Evolutionary conservation across 2,329 filamentous ascomycete genomes (phyloP).

Genomic region (Colletotrichum neosansevieriae): DNA sequence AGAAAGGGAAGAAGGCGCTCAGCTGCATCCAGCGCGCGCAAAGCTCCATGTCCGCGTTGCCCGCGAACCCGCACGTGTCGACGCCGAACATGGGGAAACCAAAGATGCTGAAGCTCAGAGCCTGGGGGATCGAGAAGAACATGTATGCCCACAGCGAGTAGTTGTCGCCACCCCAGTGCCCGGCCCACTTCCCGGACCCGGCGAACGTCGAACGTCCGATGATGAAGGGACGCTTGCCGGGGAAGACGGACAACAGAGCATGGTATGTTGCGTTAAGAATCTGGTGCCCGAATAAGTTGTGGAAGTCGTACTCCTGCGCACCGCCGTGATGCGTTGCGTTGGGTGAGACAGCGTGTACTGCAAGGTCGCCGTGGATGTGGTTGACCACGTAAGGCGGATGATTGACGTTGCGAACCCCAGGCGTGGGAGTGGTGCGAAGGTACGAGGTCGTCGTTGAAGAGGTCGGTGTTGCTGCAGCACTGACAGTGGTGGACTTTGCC

Average conservation of each 20-base stretch:
- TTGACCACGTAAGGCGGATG: conserved; percentile 83
- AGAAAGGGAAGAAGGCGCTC: conserved; percentile 81
- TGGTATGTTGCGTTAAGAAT: conserved; percentile 83
- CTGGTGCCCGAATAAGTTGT: conserved; percentile 82
- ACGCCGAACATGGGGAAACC: conserved; percentile 83
- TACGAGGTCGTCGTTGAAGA: conserved; percentile 50
- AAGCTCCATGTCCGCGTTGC: conserved; percentile 75
- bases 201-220: conserved; percentile 86
- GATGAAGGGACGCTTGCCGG: conserved; percentile 82
- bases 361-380: conserved; percentile 78
- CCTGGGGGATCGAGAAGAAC: conserved; percentile 82
- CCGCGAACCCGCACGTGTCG: conserved; percentile 78
- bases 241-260: conserved; percentile 73
- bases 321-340: conserved; percentile 84
- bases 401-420: conserved; percentile 75
- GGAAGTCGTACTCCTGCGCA: conserved; percentile 82
- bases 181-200: conserved; percentile 79
- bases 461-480: conserved; percentile 41
- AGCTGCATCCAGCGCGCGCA: conserved; percentile 82
- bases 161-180: conserved; percentile 88
- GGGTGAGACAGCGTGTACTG: conserved; percentile 78
- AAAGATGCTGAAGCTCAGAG: conserved; percentile 77
- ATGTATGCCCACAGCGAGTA: conserved; percentile 78
- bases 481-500: conserved; percentile 41
- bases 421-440: conserved; percentile 65